A percentile compares a stretch with the other conserved stretches of the same genome.
phyloP scores from a whole-genome alignment of 2,329 filamentous ascomycete species.

The Alternaria gansuensis region DNA sequence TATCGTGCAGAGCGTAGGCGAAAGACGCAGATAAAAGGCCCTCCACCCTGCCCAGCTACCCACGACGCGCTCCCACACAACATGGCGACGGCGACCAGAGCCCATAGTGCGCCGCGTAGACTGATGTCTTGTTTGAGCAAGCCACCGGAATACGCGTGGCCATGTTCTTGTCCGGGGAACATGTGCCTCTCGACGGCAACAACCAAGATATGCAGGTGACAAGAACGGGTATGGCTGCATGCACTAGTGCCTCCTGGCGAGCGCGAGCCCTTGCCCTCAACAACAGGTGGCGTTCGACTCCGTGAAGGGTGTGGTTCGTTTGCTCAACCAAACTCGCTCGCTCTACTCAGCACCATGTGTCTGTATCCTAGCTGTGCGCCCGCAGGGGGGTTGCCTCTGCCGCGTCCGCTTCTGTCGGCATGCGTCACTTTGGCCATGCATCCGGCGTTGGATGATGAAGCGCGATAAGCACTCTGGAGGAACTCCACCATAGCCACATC shows the following conservation, averaged over 20 bases:
- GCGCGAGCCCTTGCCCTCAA: constrained; percentile 12
- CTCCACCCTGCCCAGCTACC: neutral
- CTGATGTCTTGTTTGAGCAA: constrained; percentile 23
- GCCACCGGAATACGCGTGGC: constrained; percentile 3
- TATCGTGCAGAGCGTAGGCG: constrained; percentile 10
- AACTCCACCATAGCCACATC: constrained; percentile 23
- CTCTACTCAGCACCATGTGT: constrained; percentile 7
- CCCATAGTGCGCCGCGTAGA: constrained; percentile 8
- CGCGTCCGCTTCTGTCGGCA: constrained; percentile 22
- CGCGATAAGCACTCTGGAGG: constrained; percentile 32
- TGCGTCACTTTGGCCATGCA: constrained; percentile 4
- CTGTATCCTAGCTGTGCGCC: constrained; percentile 2
- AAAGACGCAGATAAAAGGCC: constrained; percentile 6
- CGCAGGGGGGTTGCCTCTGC: constrained; percentile 7
- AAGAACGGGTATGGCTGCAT: constrained; percentile 20
- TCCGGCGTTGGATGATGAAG: constrained; percentile 23
- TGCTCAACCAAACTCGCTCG: constrained; percentile 4
- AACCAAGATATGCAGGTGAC: constrained; percentile 20
- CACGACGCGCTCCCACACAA: constrained; percentile 1
- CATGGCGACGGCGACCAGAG: neutral
- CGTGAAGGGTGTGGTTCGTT: constrained; percentile 17
- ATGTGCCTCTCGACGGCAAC: constrained; percentile 7
- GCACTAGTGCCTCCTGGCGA: constrained; percentile 8
- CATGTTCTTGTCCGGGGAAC: constrained; percentile 11
- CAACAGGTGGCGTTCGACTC: constrained; percentile 11